Conservation (phyloP, 768 basidiomycete genomes). For the Crepidotus variabilis region DNA sequence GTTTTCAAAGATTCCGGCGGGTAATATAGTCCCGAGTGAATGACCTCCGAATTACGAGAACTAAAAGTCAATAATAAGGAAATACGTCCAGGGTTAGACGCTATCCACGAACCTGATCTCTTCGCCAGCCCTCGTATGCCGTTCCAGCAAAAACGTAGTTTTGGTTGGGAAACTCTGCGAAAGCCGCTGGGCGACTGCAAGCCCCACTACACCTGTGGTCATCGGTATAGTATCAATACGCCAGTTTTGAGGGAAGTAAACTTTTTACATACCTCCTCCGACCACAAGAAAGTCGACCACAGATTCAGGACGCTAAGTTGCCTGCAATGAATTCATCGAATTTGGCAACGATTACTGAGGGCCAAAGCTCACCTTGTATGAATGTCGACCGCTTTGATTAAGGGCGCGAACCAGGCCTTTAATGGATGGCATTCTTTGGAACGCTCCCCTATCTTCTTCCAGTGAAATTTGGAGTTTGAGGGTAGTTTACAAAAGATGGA, state of each 20-base stretch:
- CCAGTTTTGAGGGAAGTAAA: not conserved
- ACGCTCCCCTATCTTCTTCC: too few relatives aligned
- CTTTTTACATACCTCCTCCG: conserved; percentile 66
- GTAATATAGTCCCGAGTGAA: conserved; percentile 90
- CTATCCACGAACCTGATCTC: conserved; percentile 66
- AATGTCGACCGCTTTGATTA: conserved; percentile 56
- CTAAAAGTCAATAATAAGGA: conserved; percentile 31
- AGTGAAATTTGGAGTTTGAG: too few relatives aligned
- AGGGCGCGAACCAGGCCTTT: conserved; percentile 56
- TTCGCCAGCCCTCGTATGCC: conserved; percentile 71
- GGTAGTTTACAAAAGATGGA: too few relatives aligned
- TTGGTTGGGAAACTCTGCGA: conserved; percentile 58
- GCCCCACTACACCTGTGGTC: conserved; percentile 70
- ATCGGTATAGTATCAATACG: too few relatives aligned
- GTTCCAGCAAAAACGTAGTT: conserved; percentile 79
- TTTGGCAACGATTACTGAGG: not conserved
- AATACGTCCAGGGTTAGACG: not conserved
- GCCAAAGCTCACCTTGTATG: conserved; percentile 48
- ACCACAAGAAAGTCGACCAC: conserved; percentile 82
- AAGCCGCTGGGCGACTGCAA: conserved; percentile 80
- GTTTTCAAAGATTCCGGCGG: conserved; percentile 83
- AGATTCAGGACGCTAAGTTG: conserved; percentile 55
- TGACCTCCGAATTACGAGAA: conserved; percentile 92
- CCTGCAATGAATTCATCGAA: not conserved
- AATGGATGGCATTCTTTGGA: conserved; percentile 28